Base-by-base conservation (phyloP, 139 green algal genomes). In the Micractinium conductrix region DNA sequence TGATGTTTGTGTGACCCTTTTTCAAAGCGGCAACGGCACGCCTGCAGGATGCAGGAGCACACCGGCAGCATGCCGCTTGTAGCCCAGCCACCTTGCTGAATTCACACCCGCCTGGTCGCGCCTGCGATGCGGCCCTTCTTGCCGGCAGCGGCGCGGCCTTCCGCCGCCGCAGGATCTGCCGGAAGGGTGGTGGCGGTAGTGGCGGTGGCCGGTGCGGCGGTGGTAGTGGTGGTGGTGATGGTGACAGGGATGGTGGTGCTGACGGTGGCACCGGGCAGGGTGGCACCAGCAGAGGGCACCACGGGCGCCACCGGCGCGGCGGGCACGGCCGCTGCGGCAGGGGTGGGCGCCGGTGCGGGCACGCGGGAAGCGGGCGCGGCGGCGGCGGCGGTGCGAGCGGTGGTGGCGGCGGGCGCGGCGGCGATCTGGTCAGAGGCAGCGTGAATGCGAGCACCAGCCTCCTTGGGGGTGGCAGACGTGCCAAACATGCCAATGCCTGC, bases 201-300 rank as follows among this genome's bases (percentile, higher is more conserved):
- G n/a, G n/a, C n/a, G n/a, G n/a, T n/a, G n/a, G n/a, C 26, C 63
- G 63, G 63, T 12, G 63, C 33, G 2, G 65, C 26, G 65, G 65
- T 72, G 65, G 65, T 72, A 33, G 65, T 72, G 33, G 65, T 72
- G 65, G 65, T 72, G 35, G 65, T 72, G n/a, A 72, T 38, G 10
- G 65, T 72, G n/a, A 72, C 65, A 0, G 65, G 65, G 65, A 72
- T 22, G 28, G 62, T 70, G n/a, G 62, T 22, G 28, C n/a, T 70
- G n/a, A n/a, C 62, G 1, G 12, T 40, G 62, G 62, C n/a, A 35
- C 30, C 30, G 3, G 30, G 30, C 2, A 70, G 28, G n/a, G n/a
- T n/a, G 62, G 1, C 26, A 22, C 2, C 30, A 42, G 62, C 8
- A 14, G 62, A 9, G 53, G 53, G 53, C 53, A 62, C 53, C 53